These are phyloP conservation scores for Castanospermum australe DNA, from an alignment of 306 rosid genomes.

Conservation along the genomic window DNA sequence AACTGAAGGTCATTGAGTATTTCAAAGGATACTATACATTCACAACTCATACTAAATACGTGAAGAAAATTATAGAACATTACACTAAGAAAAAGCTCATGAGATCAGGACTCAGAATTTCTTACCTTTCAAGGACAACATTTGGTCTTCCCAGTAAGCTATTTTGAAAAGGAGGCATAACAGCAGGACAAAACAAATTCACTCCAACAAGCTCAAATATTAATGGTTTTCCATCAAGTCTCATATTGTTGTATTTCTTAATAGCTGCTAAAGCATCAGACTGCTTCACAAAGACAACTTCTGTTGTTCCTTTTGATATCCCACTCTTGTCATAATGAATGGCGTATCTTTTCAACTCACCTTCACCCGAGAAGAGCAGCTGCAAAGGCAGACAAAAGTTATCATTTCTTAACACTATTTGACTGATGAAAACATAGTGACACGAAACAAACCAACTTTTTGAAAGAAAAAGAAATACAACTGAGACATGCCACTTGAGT, in stretches of 20 bases:
- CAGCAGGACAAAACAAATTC: constrained; percentile 20
- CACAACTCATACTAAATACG: neutral
- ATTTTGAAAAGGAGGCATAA: constrained; percentile 4
- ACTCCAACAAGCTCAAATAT: constrained; percentile 63
- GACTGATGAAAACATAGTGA: neutral
- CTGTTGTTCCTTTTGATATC: constrained; percentile 75
- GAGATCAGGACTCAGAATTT: neutral
- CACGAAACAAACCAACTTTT: neutral
- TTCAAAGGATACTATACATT: neutral
- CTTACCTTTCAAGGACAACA: constrained; percentile 34
- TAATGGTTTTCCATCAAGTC: constrained; percentile 61
- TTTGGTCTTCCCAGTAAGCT: constrained; percentile 36
- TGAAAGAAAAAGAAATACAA: neutral
- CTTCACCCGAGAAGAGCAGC: constrained; percentile 62
- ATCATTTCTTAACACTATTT: constrained; percentile 10
- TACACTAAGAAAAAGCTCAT: neutral
- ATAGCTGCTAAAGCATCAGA: constrained; percentile 63
- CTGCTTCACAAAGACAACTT: constrained; percentile 48
- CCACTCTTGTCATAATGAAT: constrained; percentile 64
- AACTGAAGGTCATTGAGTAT: neutral
- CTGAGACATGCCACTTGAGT: neutral
- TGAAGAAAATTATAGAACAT: neutral
- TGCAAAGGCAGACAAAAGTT: constrained; percentile 22
- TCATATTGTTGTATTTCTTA: constrained; percentile 50
- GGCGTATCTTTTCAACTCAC: constrained; percentile 47